Conservation (phyloP, 2,329 filamentous ascomycete species). For the Xylariales sp. region DNA sequence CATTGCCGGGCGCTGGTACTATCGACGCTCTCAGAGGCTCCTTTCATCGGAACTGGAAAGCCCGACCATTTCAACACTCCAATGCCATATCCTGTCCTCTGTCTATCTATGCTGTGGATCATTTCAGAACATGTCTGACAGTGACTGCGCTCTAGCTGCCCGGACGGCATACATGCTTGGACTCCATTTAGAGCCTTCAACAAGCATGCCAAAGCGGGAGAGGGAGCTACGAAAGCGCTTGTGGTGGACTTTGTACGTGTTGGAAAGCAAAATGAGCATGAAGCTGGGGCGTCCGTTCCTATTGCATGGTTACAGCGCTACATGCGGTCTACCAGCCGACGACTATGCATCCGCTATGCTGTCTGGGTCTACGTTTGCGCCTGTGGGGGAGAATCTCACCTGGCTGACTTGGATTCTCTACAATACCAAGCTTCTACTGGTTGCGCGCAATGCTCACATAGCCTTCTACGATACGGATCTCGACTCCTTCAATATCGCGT, state of each 20-base stretch:
- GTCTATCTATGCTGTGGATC: constrained; percentile 14
- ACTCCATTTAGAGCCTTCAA: constrained; percentile 10
- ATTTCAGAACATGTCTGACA: constrained; percentile 11
- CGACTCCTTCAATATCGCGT: constrained; percentile 17
- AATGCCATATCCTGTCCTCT: constrained; percentile 14
- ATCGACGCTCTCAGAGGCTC: constrained; percentile 11
- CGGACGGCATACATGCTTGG: constrained; percentile 13
- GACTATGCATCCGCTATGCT: constrained; percentile 7
- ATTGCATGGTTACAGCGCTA: constrained; percentile 3
- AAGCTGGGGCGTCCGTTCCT: constrained; percentile 14
- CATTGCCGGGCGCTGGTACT: constrained; percentile 14
- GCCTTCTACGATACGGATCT: constrained; percentile 31
- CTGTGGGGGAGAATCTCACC: constrained; percentile 28
- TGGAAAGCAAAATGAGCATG: constrained; percentile 14
- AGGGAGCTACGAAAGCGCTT: constrained; percentile 13
- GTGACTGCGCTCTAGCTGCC: constrained; percentile 11
- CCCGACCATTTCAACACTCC: constrained; percentile 12
- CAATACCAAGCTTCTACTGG: constrained; percentile 29
- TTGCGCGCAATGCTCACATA: constrained; percentile 26
- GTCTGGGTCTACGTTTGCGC: constrained; percentile 27
- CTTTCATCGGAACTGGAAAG: constrained; percentile 11
- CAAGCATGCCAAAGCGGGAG: constrained; percentile 8
- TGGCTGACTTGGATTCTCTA: constrained; percentile 34
- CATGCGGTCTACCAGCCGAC: constrained; percentile 11
- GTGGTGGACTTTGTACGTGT: constrained; percentile 16